A percentile compares a stretch with the other conserved stretches of the same genome.
Conservation (phyloP, 2,329 filamentous ascomycete genomes). For the Alternaria metachromatica region DNA sequence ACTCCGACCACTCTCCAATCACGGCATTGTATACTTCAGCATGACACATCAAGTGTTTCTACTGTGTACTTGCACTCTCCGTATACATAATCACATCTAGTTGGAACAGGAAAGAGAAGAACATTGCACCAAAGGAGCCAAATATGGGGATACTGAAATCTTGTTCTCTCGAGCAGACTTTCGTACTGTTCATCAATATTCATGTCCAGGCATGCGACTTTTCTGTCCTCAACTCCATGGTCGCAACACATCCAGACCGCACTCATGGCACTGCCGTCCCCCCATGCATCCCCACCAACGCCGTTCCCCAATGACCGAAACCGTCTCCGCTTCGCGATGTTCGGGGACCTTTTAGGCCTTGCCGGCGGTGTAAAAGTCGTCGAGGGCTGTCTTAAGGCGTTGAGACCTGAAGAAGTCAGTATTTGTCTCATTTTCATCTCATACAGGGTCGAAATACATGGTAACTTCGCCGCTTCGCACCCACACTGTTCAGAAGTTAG, state of each 20-base stretch:
- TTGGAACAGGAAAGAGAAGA: background rate
- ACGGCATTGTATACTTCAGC: background rate
- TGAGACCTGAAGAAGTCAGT: background rate
- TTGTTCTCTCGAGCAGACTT: background rate
- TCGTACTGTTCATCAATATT: background rate
- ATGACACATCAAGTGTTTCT: rapidly evolving
- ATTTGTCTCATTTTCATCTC: too few relatives aligned
- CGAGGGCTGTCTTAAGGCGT: conserved; percentile 72
- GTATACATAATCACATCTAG: background rate
- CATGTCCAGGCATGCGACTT: background rate
- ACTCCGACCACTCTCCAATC: background rate
- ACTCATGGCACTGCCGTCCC: background rate
- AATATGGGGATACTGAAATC: background rate
- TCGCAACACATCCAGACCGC: conserved; percentile 3
- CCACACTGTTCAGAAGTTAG: too few relatives aligned
- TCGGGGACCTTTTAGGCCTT: conserved; percentile 66
- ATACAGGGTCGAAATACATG: too few relatives aligned
- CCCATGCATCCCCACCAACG: conserved; percentile 20
- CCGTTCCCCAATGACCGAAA: conserved; percentile 12
- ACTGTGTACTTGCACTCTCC: background rate
- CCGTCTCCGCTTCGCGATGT: background rate
- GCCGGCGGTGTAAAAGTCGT: conserved; percentile 88
- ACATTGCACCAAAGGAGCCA: background rate
- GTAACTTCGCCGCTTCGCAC: too few relatives aligned
- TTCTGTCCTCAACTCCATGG: background rate